These are phyloP conservation scores for Kewa caespitosa DNA, from an alignment of 179 eudicot species.

Conservation along the genomic window DNA sequence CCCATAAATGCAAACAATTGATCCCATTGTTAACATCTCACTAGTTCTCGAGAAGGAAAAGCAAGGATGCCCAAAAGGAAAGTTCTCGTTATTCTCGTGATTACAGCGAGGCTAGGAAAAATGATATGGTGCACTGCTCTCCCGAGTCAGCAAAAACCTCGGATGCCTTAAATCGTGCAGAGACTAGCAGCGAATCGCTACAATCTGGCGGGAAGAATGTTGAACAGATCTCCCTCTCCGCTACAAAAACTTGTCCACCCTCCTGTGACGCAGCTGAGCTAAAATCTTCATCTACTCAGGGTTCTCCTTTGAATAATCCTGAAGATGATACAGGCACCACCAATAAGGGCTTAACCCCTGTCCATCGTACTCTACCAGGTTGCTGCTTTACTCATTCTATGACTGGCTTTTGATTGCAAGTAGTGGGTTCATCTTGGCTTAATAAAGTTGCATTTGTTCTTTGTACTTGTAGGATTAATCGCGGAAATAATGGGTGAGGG, in stretches of 20 bases:
- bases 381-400: constrained; percentile 8
- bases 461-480: constrained; percentile 57
- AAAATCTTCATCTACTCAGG: constrained; percentile 37
- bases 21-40: constrained; percentile 17
- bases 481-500: constrained; percentile 95
- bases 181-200: constrained; percentile 40
- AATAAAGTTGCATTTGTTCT: not conserved
- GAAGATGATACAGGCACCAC: constrained; percentile 55
- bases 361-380: constrained; percentile 93
- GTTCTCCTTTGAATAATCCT: constrained; percentile 46
- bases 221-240: constrained; percentile 36
- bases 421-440: not conserved
- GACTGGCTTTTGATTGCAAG: constrained; percentile 1
- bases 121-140: constrained; percentile 44
- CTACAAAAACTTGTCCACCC: constrained; percentile 46
- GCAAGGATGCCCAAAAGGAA: constrained; percentile 54
- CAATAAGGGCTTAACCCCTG: constrained; percentile 35
- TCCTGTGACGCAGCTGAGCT: constrained; percentile 50
- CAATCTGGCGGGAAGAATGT: constrained; percentile 45
- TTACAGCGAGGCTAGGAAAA: constrained; percentile 53
- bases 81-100: constrained; percentile 52
- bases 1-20: not conserved
- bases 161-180: constrained; percentile 47
- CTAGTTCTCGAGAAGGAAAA: constrained; percentile 72
- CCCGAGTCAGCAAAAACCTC: constrained; percentile 47